Conservation (phyloP, 2,329 filamentous ascomycete species). For the Ophiosphaerella herpotricha region DNA sequence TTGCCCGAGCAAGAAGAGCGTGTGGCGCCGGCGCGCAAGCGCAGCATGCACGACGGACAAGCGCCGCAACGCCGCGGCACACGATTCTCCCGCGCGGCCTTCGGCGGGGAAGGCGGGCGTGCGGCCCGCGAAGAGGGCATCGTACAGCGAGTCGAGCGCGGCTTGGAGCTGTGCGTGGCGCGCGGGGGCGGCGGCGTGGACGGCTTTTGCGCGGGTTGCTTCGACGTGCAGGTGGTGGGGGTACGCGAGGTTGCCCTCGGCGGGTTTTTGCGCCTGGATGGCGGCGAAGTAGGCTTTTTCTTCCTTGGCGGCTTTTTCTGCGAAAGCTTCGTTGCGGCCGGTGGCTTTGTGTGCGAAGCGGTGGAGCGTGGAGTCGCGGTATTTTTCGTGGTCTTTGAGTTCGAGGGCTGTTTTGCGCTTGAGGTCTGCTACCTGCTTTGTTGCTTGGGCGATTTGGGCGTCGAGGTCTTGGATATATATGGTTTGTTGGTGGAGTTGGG, state of each 20-base stretch:
- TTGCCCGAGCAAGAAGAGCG: no score
- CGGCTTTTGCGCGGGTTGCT: no score
- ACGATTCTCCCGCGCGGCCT: neutral
- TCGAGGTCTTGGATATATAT: slow-evolving; percentile 35
- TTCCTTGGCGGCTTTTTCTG: no score
- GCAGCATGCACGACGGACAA: no score
- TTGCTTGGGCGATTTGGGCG: slow-evolving; percentile 23
- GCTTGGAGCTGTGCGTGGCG: neutral
- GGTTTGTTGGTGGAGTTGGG: slow-evolving; percentile 37
- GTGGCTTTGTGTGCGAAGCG: slow-evolving; percentile 40
- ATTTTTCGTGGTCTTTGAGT: slow-evolving; percentile 41
- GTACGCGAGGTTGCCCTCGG: no score
- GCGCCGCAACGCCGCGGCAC: no score
- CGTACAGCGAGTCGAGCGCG: slow-evolving; percentile 35
- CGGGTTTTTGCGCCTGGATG: no score
- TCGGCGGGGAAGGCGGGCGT: slow-evolving; percentile 40
- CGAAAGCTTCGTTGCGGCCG: slow-evolving; percentile 7
- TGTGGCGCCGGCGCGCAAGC: no score
- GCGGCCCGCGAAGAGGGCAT: slow-evolving; percentile 36
- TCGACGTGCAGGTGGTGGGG: no score
- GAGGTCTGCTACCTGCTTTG: slow-evolving; percentile 19
- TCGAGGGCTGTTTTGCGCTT: slow-evolving; percentile 26
- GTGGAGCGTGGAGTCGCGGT: slow-evolving; percentile 37
- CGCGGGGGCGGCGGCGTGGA: no score
- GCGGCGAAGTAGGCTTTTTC: no score